These are phyloP conservation scores for Pseudogymnoascus sp. DNA, from an alignment of 2,329 filamentous ascomycete genomes.

Conservation along the genomic window DNA sequence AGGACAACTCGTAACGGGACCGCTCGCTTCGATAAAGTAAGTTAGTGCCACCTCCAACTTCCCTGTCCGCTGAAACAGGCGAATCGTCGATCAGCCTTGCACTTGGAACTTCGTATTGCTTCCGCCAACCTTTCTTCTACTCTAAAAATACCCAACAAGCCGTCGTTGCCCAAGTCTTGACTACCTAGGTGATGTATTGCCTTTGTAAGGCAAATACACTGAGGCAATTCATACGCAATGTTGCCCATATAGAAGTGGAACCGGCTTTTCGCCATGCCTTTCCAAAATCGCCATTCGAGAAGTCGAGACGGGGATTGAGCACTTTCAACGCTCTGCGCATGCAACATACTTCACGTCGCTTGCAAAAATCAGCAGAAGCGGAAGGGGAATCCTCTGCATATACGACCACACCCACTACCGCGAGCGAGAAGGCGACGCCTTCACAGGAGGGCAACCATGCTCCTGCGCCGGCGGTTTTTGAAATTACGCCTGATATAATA, in stretches of 20 bases:
- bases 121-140: background rate
- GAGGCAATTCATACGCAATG: conserved; percentile 23
- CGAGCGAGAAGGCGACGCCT: background rate
- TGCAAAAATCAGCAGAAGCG: background rate
- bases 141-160: background rate
- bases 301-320: conserved; percentile 3
- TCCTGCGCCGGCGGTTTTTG: background rate
- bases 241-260: conserved; percentile 23
- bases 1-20: background rate
- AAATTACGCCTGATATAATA: conserved; percentile 2
- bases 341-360: background rate
- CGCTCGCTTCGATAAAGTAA: conserved; percentile 6
- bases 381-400: background rate
- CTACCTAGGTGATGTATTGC: conserved; percentile 21
- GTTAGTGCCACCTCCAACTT: background rate
- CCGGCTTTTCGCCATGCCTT: conserved; percentile 6
- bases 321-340: background rate
- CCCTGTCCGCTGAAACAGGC: background rate
- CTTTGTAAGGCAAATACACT: conserved; percentile 21
- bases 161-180: background rate
- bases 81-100: conserved; percentile 1
- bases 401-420: background rate
- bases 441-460: background rate
- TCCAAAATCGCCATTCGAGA: conserved; percentile 6
- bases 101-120: conserved; percentile 5